Conservation (phyloP, 1,139 yeast species). For the Saccharomyces pastorianus region DNA sequence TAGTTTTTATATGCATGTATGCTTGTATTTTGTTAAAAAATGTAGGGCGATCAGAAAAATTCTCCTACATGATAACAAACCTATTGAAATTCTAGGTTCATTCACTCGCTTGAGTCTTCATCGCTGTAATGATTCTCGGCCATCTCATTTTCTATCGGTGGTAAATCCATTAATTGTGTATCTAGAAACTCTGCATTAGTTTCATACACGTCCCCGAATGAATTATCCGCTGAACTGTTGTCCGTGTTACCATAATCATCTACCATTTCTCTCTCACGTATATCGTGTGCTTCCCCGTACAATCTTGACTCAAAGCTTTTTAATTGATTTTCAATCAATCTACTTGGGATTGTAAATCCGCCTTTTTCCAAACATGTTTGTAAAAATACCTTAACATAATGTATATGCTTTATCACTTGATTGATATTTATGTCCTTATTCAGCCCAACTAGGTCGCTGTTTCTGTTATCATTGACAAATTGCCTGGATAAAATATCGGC, state of each 20-base stretch:
- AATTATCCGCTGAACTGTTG: neutral
- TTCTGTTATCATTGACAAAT: constrained; percentile 4
- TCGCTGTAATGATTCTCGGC: neutral
- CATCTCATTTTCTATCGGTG: neutral
- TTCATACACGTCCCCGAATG: neutral
- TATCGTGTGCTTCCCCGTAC: constrained; percentile 3
- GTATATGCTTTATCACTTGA: constrained; percentile 21
- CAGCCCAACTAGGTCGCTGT: constrained; percentile 11
- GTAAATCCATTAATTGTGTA: neutral
- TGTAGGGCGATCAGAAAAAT: no score
- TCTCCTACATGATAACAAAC: no score
- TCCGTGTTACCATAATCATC: neutral
- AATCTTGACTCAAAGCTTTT: constrained; percentile 17
- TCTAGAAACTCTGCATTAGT: neutral
- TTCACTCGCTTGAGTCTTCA: neutral
- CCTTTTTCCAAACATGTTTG: constrained; percentile 16
- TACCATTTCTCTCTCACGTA: neutral
- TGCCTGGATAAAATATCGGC: constrained; percentile 21
- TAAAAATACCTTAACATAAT: constrained; percentile 16
- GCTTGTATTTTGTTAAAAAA: no score
- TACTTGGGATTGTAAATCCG: constrained; percentile 15
- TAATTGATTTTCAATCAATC: constrained; percentile 18
- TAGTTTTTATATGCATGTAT: no score
- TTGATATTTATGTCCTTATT: constrained; percentile 19
- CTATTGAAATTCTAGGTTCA: no score